A percentile compares a stretch with the other conserved stretches of the same genome.
Evolutionary conservation across 1,284 basidiomycete genomes (phyloP).

Genomic region (Papiliotrema fonsecae): DNA sequence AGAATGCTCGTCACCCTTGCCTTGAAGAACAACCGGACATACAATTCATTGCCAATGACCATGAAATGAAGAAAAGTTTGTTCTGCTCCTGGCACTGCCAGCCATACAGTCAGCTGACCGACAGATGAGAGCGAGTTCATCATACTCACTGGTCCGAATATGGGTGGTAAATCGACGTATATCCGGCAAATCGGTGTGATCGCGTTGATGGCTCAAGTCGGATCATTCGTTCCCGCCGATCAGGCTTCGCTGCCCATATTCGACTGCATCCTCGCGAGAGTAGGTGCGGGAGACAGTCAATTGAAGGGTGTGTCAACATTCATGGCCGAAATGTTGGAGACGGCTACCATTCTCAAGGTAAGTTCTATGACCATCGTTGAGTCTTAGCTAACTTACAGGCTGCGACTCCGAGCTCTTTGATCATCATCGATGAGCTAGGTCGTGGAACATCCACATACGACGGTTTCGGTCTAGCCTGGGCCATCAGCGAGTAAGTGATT

Average conservation of each 20-base stretch:
- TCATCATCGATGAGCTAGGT: slow-evolving; percentile 98
- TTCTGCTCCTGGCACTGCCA: not conserved
- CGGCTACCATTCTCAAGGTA: slow-evolving; percentile 88
- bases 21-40: slow-evolving; percentile 95
- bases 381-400: slow-evolving; percentile 53
- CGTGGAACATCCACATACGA: slow-evolving; percentile 99
- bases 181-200: slow-evolving; percentile 90
- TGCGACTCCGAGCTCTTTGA: slow-evolving; percentile 85
- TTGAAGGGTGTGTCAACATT: slow-evolving; percentile 97
- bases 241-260: slow-evolving; percentile 85
- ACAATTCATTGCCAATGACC: slow-evolving; percentile 90
- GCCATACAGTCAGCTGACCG: slow-evolving; percentile 1
- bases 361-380: slow-evolving; percentile 24
- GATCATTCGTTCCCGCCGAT: slow-evolving; percentile 89
- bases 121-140: slow-evolving; percentile 49
- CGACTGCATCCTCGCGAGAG: slow-evolving; percentile 91
- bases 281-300: slow-evolving; percentile 96
- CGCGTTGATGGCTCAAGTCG: slow-evolving; percentile 89
- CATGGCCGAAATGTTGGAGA: slow-evolving; percentile 96
- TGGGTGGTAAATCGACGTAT: slow-evolving; percentile 93
- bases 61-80: slow-evolving; percentile 37
- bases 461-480: slow-evolving; percentile 98
- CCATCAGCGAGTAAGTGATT: slow-evolving; percentile 83
- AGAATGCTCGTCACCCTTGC: slow-evolving; percentile 88
- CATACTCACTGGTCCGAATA: slow-evolving; percentile 74